Percentiles rank a stretch among this genome's conserved stretches.
phyloP scores from a whole-genome alignment of 768 basidiomycete species.

The Tubosaeta sp. region DNA sequence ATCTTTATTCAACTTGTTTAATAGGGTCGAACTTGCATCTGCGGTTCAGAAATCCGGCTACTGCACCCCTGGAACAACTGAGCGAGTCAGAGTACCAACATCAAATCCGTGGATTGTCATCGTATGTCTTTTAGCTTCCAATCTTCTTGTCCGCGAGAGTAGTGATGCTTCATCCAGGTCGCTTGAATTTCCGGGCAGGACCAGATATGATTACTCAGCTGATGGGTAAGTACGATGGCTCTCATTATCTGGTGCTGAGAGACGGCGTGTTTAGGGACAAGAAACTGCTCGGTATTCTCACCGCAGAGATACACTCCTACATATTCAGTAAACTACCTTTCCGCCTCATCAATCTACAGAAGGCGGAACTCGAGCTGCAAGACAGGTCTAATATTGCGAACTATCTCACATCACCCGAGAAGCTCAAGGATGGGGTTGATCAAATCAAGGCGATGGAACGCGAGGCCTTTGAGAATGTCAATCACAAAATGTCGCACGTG shows the following conservation, averaged over 20 bases:
- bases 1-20: no score
- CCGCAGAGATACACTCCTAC: background rate
- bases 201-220: background rate
- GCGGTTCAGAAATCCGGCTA: no score
- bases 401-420: background rate
- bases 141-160: background rate
- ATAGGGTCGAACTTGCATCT: no score
- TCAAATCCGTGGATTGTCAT: no score
- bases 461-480: background rate
- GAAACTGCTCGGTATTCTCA: background rate
- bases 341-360: background rate
- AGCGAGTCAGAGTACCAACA: no score
- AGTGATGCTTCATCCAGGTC: background rate
- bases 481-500: background rate
- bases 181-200: background rate
- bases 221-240: background rate
- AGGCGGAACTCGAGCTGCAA: background rate
- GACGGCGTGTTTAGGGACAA: background rate
- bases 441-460: background rate
- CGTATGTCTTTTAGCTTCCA: no score
- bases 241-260: background rate
- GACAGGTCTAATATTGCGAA: background rate
- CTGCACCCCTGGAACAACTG: no score
- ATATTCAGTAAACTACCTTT: background rate
- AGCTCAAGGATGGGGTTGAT: background rate